Evolutionary conservation across 2,329 filamentous ascomycete genomes (phyloP).

Genomic region (Pseudogymnoascus sp.): DNA sequence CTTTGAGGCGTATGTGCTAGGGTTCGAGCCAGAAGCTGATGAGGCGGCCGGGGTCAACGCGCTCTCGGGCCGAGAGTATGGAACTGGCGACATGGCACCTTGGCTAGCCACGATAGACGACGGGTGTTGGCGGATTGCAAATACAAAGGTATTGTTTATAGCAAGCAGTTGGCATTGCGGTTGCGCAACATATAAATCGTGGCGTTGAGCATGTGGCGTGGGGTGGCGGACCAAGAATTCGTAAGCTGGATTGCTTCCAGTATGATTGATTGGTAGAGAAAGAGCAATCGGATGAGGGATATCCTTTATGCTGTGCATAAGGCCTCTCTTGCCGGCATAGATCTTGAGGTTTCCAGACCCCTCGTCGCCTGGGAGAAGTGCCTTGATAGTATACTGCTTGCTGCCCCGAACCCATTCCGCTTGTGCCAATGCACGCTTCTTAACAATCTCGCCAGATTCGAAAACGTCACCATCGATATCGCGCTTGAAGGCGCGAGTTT

Average conservation of each 20-base stretch:
- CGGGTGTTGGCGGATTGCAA: slow-evolving; percentile 88
- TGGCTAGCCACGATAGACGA: slow-evolving; percentile 45
- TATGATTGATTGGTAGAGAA: slow-evolving; percentile 82
- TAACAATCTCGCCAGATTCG: slow-evolving; percentile 80
- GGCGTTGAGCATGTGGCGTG: slow-evolving; percentile 92
- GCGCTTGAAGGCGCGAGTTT: slow-evolving; percentile 70
- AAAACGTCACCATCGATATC: slow-evolving; percentile 89
- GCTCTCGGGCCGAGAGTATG: slow-evolving; percentile 54
- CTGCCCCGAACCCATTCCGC: slow-evolving; percentile 82
- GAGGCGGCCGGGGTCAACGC: slow-evolving; percentile 60
- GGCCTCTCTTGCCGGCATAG: slow-evolving; percentile 86
- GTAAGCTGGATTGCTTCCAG: slow-evolving; percentile 87
- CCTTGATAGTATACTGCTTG: slow-evolving; percentile 92
- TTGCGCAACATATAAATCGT: slow-evolving; percentile 94
- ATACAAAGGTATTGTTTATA: slow-evolving; percentile 96
- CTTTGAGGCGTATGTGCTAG: slow-evolving; percentile 51
- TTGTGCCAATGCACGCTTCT: slow-evolving; percentile 82
- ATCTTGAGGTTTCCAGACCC: slow-evolving; percentile 82
- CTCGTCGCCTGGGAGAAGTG: slow-evolving; percentile 83
- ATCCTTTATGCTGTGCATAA: slow-evolving; percentile 97
- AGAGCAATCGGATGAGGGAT: slow-evolving; percentile 90
- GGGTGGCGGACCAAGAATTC: slow-evolving; percentile 91
- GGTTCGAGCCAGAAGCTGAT: slow-evolving; percentile 50
- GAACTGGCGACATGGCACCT: slow-evolving; percentile 43
- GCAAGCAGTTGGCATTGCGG: slow-evolving; percentile 86